A percentile compares a stretch with the other conserved stretches of the same genome.
Evolutionary conservation across 768 basidiomycete genomes (phyloP).

Genomic region (Mycena amicta): DNA sequence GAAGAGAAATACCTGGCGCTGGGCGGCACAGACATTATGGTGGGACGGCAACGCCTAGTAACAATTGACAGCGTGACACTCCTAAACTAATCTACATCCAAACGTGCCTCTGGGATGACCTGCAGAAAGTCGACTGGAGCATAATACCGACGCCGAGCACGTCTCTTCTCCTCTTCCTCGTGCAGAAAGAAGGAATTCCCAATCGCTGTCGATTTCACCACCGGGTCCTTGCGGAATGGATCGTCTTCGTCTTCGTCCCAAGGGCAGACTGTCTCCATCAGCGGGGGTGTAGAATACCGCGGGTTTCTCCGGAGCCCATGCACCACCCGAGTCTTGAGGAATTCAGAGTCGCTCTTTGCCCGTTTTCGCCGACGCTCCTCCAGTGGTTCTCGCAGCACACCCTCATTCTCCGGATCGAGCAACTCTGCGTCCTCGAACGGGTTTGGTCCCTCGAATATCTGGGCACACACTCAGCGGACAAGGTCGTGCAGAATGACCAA

Average conservation of each 20-base stretch:
- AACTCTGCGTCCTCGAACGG: slow-evolving; percentile 14
- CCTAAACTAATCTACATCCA: neutral
- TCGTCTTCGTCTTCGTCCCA: slow-evolving; percentile 8
- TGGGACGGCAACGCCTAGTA: neutral
- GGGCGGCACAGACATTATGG: slow-evolving; percentile 49
- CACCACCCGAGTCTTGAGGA: slow-evolving; percentile 2
- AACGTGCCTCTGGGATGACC: slow-evolving; percentile 1
- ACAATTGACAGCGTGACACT: slow-evolving; percentile 1
- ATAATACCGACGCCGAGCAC: slow-evolving; percentile 10
- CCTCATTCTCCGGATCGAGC: slow-evolving; percentile 15
- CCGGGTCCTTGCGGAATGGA: slow-evolving; percentile 16
- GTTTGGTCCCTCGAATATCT: slow-evolving; percentile 19
- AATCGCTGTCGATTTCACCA: neutral
- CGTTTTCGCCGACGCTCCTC: slow-evolving; percentile 2
- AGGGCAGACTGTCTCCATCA: neutral
- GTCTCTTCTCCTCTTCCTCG: slow-evolving; percentile 11
- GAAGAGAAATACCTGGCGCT: slow-evolving; percentile 37
- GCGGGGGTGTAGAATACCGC: slow-evolving; percentile 16
- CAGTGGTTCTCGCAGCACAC: slow-evolving; percentile 1
- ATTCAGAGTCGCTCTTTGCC: slow-evolving; percentile 18
- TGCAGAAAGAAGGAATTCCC: slow-evolving; percentile 12
- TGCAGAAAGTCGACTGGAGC: slow-evolving; percentile 11
- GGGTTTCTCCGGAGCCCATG: neutral
- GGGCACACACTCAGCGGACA: neutral
- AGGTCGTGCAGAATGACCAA: neutral